Evolutionary conservation across 352 stramenopile species (phyloP).

Genomic region (Phytophthora quininea): DNA sequence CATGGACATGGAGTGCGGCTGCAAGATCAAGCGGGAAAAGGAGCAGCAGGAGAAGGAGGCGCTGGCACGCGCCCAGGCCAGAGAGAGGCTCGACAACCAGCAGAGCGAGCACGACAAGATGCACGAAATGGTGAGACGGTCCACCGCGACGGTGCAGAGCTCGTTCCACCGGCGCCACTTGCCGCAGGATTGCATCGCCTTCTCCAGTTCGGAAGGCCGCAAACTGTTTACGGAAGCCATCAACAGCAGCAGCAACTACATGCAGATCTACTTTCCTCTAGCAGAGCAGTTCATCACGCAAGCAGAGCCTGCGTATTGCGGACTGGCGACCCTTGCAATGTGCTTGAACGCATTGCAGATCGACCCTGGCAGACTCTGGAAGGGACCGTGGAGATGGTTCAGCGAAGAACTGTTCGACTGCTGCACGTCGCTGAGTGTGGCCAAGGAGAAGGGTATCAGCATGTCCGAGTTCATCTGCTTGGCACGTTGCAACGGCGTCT

Average conservation of each 20-base stretch:
- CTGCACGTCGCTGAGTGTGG: conserved; percentile 72
- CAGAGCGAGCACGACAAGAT: conserved; percentile 13
- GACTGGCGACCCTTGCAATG: conserved; percentile 84
- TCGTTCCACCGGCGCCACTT: conserved; percentile 89
- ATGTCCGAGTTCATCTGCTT: conserved; percentile 76
- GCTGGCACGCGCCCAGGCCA: conserved; percentile 27
- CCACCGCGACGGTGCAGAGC: conserved; percentile 28
- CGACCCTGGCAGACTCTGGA: conserved; percentile 78
- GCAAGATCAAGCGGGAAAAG: conserved; percentile 49
- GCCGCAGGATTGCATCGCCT: conserved; percentile 77
- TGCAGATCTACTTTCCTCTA: conserved; percentile 94
- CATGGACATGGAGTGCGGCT: conserved; percentile 59
- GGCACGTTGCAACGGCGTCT: conserved; percentile 62
- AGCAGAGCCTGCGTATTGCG: conserved; percentile 92
- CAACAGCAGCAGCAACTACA: conserved; percentile 60
- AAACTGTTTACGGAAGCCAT: conserved; percentile 84
- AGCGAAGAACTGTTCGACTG: conserved; percentile 87
- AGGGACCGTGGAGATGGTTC: conserved; percentile 83
- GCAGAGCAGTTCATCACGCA: conserved; percentile 91
- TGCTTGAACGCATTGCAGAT: conserved; percentile 81
- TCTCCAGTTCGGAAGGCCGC: conserved; percentile 84
- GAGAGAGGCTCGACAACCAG: conserved; percentile 14
- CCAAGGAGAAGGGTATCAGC: conserved; percentile 78
- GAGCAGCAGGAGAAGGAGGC: conserved; percentile 43
- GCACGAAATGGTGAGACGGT: conserved; percentile 9